Evolutionary conservation across 441 rosid species (phyloP).

Genomic region (Jatropha podagrica): DNA sequence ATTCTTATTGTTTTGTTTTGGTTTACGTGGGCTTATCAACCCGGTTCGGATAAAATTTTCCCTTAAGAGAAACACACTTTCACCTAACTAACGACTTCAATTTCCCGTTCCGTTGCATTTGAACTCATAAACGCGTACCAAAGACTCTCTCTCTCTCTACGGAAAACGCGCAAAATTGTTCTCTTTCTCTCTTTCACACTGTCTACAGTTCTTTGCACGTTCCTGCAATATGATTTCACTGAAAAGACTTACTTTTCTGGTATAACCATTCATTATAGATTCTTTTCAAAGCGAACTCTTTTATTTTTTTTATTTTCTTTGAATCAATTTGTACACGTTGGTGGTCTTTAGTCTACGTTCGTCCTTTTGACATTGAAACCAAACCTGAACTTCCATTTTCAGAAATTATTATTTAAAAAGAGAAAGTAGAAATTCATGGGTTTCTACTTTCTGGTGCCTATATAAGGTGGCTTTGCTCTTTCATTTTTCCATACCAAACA

Average conservation of each 20-base stretch:
- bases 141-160: neutral
- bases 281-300: neutral
- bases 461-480: slow-evolving; percentile 19
- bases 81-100: neutral
- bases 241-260: slow-evolving; percentile 26
- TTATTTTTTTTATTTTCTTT: neutral
- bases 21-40: too few species aligned
- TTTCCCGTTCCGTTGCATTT: too few species aligned
- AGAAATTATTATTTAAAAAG: neutral
- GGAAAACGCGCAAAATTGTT: neutral
- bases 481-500: neutral
- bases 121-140: neutral
- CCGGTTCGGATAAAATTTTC: too few species aligned
- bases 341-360: neutral
- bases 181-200: neutral
- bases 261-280: neutral
- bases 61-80: neutral
- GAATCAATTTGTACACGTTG: slow-evolving; percentile 26
- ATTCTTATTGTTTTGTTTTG: too few species aligned
- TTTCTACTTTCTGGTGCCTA: slow-evolving; percentile 16
- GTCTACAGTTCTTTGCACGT: slow-evolving; percentile 12
- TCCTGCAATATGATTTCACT: slow-evolving; percentile 28
- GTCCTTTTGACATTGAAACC: slow-evolving; percentile 24
- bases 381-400: neutral
- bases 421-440: neutral